Percentiles rank a stretch among this genome's conserved stretches.
phyloP scores from a whole-genome alignment of 768 basidiomycete genomes.

The Phallus indusiatus region DNA sequence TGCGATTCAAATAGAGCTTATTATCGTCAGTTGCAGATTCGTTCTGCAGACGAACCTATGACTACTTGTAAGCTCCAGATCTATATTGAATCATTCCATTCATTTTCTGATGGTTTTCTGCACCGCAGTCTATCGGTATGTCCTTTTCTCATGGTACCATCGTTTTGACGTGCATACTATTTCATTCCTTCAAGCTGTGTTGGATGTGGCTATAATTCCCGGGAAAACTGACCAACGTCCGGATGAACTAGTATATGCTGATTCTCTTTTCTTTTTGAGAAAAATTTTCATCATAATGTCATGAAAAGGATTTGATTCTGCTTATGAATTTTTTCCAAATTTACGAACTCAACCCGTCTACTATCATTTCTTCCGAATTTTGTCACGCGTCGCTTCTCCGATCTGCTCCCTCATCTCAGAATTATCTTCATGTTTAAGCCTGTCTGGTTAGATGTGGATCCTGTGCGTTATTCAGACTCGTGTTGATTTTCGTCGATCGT shows the following conservation, averaged over 20 bases:
- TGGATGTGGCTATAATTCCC: conserved; percentile 7
- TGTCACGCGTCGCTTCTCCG: neutral
- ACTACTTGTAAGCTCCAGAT: conserved; percentile 36
- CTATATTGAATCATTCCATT: neutral
- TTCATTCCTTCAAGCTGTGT: neutral
- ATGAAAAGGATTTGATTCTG: too few relatives aligned
- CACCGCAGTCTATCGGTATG: conserved; percentile 3
- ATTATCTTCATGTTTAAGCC: conserved; percentile 5
- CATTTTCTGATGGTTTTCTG: neutral
- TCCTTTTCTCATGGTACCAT: neutral
- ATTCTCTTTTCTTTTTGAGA: too few relatives aligned
- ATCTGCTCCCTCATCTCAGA: neutral
- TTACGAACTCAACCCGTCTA: too few relatives aligned
- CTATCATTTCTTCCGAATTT: neutral
- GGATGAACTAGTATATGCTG: neutral
- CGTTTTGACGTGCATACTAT: neutral
- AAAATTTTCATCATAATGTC: too few relatives aligned
- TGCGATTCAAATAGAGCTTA: conserved; percentile 84
- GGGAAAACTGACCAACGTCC: neutral
- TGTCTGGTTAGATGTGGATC: conserved; percentile 63
- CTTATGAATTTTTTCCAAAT: too few relatives aligned
- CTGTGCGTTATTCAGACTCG: conserved; percentile 30
- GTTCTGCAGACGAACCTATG: conserved; percentile 91
- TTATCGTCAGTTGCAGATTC: conserved; percentile 93
- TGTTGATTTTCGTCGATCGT: neutral